Evolutionary conservation across 108 stramenopile genomes (phyloP).

Genomic region (Skeletonema grethae): DNA sequence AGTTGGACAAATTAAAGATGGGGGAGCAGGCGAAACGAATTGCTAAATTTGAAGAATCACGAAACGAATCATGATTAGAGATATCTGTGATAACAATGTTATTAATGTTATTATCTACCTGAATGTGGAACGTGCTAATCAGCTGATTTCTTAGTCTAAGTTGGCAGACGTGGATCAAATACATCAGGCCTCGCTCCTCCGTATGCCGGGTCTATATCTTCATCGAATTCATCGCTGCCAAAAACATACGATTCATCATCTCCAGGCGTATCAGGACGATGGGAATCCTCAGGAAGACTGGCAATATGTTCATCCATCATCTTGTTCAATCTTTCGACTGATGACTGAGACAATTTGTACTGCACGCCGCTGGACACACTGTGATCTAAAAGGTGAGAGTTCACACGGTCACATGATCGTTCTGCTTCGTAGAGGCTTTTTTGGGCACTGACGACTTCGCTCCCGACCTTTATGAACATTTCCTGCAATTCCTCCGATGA

Average conservation of each 20-base stretch:
- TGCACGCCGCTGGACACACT: conserved; percentile 37
- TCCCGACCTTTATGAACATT: conserved; percentile 33
- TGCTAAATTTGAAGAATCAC: conserved; percentile 40
- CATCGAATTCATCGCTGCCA: conserved; percentile 42
- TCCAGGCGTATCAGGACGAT: conserved; percentile 34
- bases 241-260: conserved; percentile 31
- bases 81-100: too few species aligned
- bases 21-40: conserved; percentile 44
- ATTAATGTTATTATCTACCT: too few species aligned
- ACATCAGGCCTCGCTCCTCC: conserved; percentile 27
- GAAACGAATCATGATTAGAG: not conserved
- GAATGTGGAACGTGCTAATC: not conserved
- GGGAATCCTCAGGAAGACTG: conserved; percentile 48
- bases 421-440: conserved; percentile 49
- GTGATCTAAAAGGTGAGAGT: conserved; percentile 47
- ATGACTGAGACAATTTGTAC: conserved; percentile 32
- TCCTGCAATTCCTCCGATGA: conserved; percentile 27
- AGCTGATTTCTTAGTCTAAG: not conserved
- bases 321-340: conserved; percentile 39
- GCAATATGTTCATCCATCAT: conserved; percentile 55
- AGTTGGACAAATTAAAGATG: conserved; percentile 47
- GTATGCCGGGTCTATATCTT: conserved; percentile 27
- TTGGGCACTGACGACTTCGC: conserved; percentile 39
- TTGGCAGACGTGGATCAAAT: conserved; percentile 6
- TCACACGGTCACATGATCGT: conserved; percentile 41